A percentile compares a stretch with the other conserved stretches of the same genome.
Evolutionary conservation across 306 rosid species (phyloP).

Genomic region (Potentilla sterilis): DNA sequence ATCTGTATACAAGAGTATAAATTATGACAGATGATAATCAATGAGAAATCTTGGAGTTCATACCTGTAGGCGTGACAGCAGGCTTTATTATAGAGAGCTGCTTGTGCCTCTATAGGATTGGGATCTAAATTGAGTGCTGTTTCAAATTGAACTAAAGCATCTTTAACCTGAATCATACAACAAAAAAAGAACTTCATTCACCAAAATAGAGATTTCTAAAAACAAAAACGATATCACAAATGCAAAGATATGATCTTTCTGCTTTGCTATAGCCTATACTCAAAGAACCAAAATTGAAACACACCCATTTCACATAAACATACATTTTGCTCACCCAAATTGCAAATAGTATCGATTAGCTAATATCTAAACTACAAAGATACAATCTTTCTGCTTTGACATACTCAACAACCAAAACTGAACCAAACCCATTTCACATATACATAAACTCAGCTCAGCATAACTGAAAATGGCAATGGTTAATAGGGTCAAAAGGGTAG

Average conservation of each 20-base stretch:
- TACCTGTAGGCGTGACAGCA: slow-evolving; percentile 95
- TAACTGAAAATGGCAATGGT: not conserved
- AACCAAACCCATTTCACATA: not conserved
- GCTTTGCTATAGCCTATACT: not conserved
- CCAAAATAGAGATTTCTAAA: not conserved
- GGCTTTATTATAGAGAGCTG: slow-evolving; percentile 94
- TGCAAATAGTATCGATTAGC: not conserved
- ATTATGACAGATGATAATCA: not conserved
- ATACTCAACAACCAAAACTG: not conserved
- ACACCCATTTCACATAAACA: not conserved
- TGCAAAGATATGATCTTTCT: not conserved
- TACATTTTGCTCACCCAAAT: not conserved
- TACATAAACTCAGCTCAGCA: not conserved
- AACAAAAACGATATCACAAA: not conserved
- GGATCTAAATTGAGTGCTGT: slow-evolving; percentile 79
- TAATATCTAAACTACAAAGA: not conserved
- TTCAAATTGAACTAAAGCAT: slow-evolving; percentile 85
- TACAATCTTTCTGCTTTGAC: not conserved
- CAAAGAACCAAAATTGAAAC: not conserved
- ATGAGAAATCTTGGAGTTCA: not conserved
- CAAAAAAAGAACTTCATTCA: not conserved
- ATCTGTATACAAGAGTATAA: not conserved
- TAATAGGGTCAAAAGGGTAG: not conserved
- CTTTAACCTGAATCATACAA: slow-evolving; percentile 68
- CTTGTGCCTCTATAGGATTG: slow-evolving; percentile 84